phyloP scores from a whole-genome alignment of 495 filamentous ascomycete genomes.

The Friedmanniomyces endolithicus region DNA sequence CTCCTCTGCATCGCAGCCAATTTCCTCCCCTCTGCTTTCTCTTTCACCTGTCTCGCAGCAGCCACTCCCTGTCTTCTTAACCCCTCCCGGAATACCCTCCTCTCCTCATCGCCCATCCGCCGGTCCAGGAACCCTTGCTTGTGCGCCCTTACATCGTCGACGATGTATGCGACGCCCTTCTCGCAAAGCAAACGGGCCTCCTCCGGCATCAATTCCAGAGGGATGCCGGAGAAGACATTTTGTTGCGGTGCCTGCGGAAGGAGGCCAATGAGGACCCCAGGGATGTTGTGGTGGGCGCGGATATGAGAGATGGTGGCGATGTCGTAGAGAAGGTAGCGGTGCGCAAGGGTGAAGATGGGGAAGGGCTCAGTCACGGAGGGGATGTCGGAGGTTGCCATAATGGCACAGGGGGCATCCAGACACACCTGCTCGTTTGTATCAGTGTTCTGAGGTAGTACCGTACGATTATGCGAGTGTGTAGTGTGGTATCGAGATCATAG shows the following conservation, averaged over 20 bases:
- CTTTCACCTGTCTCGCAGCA: conserved; percentile 22
- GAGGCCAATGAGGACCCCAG: conserved; percentile 73
- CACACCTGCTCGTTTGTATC: too few species aligned
- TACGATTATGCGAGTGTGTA: background rate
- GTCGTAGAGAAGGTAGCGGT: conserved; percentile 82
- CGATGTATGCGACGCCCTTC: conserved; percentile 62
- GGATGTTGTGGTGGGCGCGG: conserved; percentile 70
- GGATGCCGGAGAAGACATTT: conserved; percentile 84
- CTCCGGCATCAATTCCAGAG: conserved; percentile 79
- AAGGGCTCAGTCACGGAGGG: conserved; percentile 34
- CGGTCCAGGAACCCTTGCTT: conserved; percentile 38
- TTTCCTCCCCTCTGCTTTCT: conserved; percentile 19
- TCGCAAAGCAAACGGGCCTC: conserved; percentile 78
- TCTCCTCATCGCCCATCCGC: conserved; percentile 43
- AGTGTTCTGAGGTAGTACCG: background rate
- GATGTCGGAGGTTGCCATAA: background rate
- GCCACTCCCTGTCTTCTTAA: conserved; percentile 33
- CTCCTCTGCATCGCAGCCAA: conserved; percentile 18
- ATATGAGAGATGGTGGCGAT: conserved; percentile 66
- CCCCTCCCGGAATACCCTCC: conserved; percentile 25
- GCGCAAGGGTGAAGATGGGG: conserved; percentile 69
- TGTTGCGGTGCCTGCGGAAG: conserved; percentile 87
- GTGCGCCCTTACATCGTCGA: conserved; percentile 63
- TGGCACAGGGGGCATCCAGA: too few species aligned
- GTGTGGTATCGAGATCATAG: background rate